Conservation (phyloP, 2,329 filamentous ascomycete species). For the Epichloe glyceriae region DNA sequence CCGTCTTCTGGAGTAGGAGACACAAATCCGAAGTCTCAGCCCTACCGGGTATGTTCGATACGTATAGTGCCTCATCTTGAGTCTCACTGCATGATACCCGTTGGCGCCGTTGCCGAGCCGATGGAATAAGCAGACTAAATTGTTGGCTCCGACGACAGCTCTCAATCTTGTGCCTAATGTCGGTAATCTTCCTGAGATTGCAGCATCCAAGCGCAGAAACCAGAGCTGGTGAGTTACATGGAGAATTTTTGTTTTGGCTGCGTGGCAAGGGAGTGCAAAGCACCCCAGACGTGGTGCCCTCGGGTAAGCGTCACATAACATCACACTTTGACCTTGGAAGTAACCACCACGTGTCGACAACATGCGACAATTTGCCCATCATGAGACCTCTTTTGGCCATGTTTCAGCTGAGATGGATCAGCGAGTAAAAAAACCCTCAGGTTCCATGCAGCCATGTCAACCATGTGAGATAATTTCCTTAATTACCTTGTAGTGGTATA, state of each 20-base stretch:
- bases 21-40: constrained; percentile 7
- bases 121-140: not conserved
- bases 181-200: not conserved
- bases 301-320: not conserved
- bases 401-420: not conserved
- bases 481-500: not conserved
- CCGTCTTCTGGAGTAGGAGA: not conserved
- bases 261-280: not conserved
- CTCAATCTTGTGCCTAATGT: not conserved
- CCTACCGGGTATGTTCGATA: constrained; percentile 7
- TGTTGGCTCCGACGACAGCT: not conserved
- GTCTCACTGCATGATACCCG: constrained; percentile 8
- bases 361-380: not conserved
- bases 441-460: not conserved
- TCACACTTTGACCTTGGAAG: not conserved
- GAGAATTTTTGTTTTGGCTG: not conserved
- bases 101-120: constrained; percentile 4
- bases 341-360: not conserved
- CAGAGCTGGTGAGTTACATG: not conserved
- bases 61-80: constrained; percentile 6
- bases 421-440: not conserved
- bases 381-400: not conserved
- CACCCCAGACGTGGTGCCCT: not conserved
- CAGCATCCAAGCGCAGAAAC: not conserved
- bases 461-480: not conserved